Evolutionary conservation across 768 basidiomycete genomes (phyloP).

Genomic region (Suillus subalutaceus): DNA sequence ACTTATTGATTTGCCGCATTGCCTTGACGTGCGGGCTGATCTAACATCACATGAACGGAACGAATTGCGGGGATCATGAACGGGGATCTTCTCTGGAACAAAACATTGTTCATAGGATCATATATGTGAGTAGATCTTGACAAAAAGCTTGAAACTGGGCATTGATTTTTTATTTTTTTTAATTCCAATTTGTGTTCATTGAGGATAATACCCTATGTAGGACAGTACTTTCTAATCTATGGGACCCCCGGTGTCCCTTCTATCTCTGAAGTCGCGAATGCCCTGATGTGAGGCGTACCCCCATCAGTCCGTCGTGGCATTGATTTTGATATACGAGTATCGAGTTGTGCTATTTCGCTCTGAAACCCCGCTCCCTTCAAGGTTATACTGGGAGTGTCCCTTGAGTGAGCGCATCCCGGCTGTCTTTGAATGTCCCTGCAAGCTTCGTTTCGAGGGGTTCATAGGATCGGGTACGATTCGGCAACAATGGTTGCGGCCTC

Average conservation of each 20-base stretch:
- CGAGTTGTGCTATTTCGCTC: not conserved
- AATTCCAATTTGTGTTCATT: no score
- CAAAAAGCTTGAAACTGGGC: not conserved
- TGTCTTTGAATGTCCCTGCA: not conserved
- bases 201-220: no score
- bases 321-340: not conserved
- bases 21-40: not conserved
- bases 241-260: no score
- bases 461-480: not conserved
- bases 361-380: not conserved
- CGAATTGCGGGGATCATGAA: not conserved
- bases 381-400: not conserved
- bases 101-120: not conserved
- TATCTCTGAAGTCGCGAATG: no score
- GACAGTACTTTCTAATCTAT: no score
- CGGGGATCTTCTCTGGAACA: not conserved
- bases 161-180: not conserved
- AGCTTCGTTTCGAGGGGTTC: not conserved
- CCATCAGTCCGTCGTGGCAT: not conserved
- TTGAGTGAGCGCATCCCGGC: not conserved
- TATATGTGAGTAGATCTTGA: not conserved
- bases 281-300: no score
- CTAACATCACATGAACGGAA: not conserved
- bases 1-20: not conserved
- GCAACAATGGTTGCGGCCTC: not conserved